phyloP scores from a whole-genome alignment of 768 basidiomycete genomes.

The Paxillus involutus region DNA sequence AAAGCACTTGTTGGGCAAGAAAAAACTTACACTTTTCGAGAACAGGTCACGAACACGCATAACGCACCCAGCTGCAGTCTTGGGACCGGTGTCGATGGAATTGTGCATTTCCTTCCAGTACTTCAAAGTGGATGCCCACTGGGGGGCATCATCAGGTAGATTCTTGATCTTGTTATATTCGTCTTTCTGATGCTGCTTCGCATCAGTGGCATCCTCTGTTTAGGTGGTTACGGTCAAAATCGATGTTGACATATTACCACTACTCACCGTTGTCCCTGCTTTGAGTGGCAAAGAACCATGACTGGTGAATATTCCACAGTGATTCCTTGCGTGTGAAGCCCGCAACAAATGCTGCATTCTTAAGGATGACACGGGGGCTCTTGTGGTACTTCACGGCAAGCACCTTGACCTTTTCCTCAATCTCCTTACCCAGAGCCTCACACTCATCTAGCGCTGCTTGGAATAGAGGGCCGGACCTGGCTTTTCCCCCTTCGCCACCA shows the following conservation, averaged over 20 bases:
- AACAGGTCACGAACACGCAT: neutral
- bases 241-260: neutral
- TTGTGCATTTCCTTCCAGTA: neutral
- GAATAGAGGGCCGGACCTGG: too few relatives aligned
- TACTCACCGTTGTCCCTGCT: neutral
- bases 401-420: neutral
- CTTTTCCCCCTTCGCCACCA: too few relatives aligned
- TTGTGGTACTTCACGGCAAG: neutral
- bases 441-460: neutral
- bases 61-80: neutral
- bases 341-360: neutral
- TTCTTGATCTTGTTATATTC: neutral
- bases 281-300: neutral
- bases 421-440: neutral
- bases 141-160: neutral
- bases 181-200: neutral
- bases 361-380: neutral
- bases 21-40: neutral
- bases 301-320: slow-evolving; percentile 1
- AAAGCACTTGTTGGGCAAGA: neutral
- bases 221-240: neutral
- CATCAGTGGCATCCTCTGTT: neutral
- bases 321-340: neutral
- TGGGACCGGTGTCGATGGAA: neutral
- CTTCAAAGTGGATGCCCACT: neutral